Percentiles rank a stretch among this genome's conserved stretches.
Conservation (phyloP, 1,139 yeast species). For the Wickerhamomyces sp. region DNA sequence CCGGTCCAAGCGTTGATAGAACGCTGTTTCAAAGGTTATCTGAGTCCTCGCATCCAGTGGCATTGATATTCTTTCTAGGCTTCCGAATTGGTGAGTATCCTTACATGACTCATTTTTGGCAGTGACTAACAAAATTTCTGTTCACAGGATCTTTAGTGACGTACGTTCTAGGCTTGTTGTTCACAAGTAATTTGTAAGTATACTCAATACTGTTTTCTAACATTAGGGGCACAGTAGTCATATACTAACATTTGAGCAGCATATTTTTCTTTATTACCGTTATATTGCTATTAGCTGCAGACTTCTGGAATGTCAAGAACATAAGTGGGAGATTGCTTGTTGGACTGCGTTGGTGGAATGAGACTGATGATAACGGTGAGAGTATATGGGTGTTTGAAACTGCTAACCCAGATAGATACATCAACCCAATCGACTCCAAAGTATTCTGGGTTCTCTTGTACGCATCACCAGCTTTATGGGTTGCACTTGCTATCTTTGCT, state of each 20-base stretch:
- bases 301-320: constrained; percentile 92
- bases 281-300: constrained; percentile 74
- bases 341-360: constrained; percentile 96
- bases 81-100: constrained; percentile 45
- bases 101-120: background rate
- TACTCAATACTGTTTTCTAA: no score
- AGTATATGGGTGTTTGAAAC: constrained; percentile 88
- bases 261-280: constrained; percentile 76
- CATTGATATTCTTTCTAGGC: constrained; percentile 58
- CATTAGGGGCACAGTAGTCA: no score
- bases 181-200: constrained; percentile 53
- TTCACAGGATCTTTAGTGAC: constrained; percentile 48
- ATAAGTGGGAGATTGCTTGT: constrained; percentile 86
- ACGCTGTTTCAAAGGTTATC: constrained; percentile 37
- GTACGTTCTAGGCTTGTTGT: constrained; percentile 66
- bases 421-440: constrained; percentile 88
- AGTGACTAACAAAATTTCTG: constrained; percentile 2
- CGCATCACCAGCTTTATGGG: constrained; percentile 73
- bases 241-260: constrained; percentile 18
- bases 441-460: constrained; percentile 83
- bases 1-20: constrained; percentile 11
- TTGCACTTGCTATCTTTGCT: constrained; percentile 68
- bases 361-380: constrained; percentile 53
- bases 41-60: constrained; percentile 81
- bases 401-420: constrained; percentile 74